phyloP scores from a whole-genome alignment of 352 stramenopile species.

The Elongisporangium anandrum region DNA sequence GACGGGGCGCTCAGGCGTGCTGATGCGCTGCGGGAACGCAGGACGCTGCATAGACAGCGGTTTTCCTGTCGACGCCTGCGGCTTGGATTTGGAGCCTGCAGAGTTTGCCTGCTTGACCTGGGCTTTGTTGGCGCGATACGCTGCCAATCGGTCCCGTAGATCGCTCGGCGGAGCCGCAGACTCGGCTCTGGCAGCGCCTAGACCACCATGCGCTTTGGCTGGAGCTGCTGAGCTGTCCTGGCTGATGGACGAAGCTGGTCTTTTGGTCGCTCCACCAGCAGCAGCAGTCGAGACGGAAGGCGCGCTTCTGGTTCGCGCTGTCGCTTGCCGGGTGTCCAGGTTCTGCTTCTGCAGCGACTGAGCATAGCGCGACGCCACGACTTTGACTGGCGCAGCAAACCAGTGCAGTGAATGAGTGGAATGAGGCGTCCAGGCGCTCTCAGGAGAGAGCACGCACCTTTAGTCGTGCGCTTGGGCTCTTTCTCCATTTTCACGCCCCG shows the following conservation, averaged over 20 bases:
- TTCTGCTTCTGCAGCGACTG: constrained; percentile 47
- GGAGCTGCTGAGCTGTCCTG: not conserved
- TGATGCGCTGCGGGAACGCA: constrained; percentile 13
- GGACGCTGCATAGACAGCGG: constrained; percentile 3
- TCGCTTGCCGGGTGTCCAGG: constrained; percentile 8
- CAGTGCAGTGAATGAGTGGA: not conserved
- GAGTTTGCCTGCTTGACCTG: constrained; percentile 2
- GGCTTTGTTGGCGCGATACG: constrained; percentile 38
- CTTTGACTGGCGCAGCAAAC: constrained; percentile 26
- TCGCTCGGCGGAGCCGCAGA: constrained; percentile 3
- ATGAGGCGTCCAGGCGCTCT: not conserved
- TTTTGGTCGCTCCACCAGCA: not conserved
- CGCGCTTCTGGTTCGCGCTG: not conserved
- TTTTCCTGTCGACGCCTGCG: not conserved
- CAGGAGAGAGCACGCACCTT: constrained; percentile 5
- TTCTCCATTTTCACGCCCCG: not conserved
- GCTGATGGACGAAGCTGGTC: not conserved
- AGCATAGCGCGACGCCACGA: constrained; percentile 56
- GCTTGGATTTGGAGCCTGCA: not conserved
- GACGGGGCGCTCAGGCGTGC: constrained; percentile 4
- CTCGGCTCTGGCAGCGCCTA: not conserved
- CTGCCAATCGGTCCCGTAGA: constrained; percentile 33
- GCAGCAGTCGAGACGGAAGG: constrained; percentile 5
- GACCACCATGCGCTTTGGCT: not conserved
- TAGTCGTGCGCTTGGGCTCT: constrained; percentile 2